Percentiles rank a stretch among this genome's conserved stretches.
These are phyloP conservation scores for Phytophthora gonapodyides DNA, from an alignment of 352 stramenopile genomes.

Conservation along the genomic window DNA sequence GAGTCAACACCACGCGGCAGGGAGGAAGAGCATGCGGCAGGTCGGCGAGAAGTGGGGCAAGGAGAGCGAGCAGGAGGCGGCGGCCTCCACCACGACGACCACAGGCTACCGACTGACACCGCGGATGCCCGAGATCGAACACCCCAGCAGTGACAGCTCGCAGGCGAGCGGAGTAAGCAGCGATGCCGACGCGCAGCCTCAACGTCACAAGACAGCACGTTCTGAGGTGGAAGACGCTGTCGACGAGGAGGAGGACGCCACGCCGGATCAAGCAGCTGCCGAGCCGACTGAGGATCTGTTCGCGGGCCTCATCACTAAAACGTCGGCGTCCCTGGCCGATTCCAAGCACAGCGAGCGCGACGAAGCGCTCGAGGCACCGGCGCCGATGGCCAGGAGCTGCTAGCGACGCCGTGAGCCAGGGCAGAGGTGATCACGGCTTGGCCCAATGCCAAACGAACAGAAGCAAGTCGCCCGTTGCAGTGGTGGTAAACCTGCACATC, in stretches of 20 bases:
- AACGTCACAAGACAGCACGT: background rate
- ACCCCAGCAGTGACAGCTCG: conserved; percentile 15
- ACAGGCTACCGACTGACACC: conserved; percentile 31
- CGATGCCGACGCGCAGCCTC: conserved; percentile 16
- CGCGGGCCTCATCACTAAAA: conserved; percentile 43
- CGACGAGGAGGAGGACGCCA: conserved; percentile 28
- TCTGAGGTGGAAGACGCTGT: conserved; percentile 7
- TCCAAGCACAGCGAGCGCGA: conserved; percentile 16
- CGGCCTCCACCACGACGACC: background rate
- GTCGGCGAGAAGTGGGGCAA: conserved; percentile 27
- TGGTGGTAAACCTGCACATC: conserved; percentile 6
- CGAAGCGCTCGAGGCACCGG: background rate
- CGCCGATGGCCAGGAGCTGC: conserved; percentile 15
- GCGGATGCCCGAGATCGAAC: conserved; percentile 35
- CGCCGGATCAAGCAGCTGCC: conserved; percentile 12
- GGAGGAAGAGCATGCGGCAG: conserved; percentile 33
- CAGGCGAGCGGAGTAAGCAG: conserved; percentile 28
- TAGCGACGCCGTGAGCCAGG: conserved; percentile 13
- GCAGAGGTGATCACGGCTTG: conserved; percentile 3
- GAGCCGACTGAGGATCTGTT: conserved; percentile 37
- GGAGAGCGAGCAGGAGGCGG: conserved; percentile 4
- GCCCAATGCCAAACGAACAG: background rate
- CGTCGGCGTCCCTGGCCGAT: background rate
- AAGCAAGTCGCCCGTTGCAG: conserved; percentile 12
- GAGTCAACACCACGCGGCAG: conserved; percentile 24